A percentile compares a stretch with the other conserved stretches of the same genome.
Conservation (phyloP, 2,329 filamentous ascomycete genomes). For the Ophiocordyceps australis region DNA sequence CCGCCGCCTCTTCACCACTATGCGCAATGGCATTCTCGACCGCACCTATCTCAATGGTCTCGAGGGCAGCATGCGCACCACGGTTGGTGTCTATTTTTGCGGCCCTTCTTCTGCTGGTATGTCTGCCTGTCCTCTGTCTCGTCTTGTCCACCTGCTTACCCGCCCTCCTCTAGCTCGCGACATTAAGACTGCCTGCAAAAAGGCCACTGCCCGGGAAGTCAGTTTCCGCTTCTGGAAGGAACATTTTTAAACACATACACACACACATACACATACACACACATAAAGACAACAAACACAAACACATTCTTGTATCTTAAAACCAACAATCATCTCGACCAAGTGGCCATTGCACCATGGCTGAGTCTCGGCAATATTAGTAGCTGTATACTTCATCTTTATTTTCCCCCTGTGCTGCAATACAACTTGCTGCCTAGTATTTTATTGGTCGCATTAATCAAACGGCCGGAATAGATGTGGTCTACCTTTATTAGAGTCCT, state of each 20-base stretch:
- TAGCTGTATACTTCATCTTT: no score
- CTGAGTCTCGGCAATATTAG: no score
- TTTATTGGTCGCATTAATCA: no score
- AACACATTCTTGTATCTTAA: no score
- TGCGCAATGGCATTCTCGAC: slow-evolving; percentile 77
- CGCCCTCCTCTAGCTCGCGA: slow-evolving; percentile 44
- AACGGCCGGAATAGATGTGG: no score
- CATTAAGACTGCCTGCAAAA: slow-evolving; percentile 67
- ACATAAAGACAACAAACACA: no score
- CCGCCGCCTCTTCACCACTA: slow-evolving; percentile 54
- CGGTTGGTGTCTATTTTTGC: slow-evolving; percentile 96
- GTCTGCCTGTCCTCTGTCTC: slow-evolving; percentile 7
- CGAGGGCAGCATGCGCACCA: slow-evolving; percentile 58
- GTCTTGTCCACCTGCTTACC: slow-evolving; percentile 6
- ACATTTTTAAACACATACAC: slow-evolving; percentile 39
- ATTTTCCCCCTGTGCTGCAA: no score
- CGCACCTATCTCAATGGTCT: slow-evolving; percentile 72
- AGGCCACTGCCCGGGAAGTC: slow-evolving; percentile 58
- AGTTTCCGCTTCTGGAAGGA: slow-evolving; percentile 99
- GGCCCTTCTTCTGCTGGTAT: slow-evolving; percentile 57
- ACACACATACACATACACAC: neutral
- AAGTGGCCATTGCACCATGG: no score
- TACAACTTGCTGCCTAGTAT: no score
- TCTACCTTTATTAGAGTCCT: no score
- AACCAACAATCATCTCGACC: no score